phyloP scores from a whole-genome alignment of 768 basidiomycete species.

The Tulasnella sp. region DNA sequence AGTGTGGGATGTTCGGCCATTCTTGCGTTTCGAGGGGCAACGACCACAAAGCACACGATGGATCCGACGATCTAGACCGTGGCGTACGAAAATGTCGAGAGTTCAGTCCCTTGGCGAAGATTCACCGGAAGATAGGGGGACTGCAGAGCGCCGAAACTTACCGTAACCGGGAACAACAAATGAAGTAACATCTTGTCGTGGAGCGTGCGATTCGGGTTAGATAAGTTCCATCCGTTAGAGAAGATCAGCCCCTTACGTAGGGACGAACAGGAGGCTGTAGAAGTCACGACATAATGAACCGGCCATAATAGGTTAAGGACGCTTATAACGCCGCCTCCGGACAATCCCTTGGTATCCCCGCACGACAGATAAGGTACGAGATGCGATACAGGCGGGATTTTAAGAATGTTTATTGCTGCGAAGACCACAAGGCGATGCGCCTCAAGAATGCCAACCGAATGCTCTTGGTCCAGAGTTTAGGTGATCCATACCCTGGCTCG shows the following conservation, averaged over 20 bases:
- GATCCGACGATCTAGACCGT: slow-evolving; percentile 58
- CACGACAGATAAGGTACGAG: not conserved
- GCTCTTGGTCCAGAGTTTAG: too few relatives aligned
- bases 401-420: not conserved
- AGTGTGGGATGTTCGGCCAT: slow-evolving; percentile 55
- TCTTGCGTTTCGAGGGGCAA: slow-evolving; percentile 80
- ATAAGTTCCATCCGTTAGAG: not conserved
- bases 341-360: not conserved
- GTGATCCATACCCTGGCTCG: too few relatives aligned
- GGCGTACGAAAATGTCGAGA: not conserved
- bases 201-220: not conserved
- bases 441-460: too few relatives aligned
- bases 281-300: not conserved
- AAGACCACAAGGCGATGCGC: not conserved
- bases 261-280: not conserved
- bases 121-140: slow-evolving; percentile 1
- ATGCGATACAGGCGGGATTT: not conserved
- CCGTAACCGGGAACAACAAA: not conserved
- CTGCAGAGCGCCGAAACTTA: not conserved
- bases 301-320: not conserved
- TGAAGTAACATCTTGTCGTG: too few relatives aligned
- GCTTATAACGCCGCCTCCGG: not conserved
- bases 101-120: slow-evolving; percentile 2
- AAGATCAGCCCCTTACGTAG: not conserved
- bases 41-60: slow-evolving; percentile 81